These are phyloP conservation scores for Parascedosporium putredinis DNA, from an alignment of 2,329 filamentous ascomycete species.

Conservation along the genomic window DNA sequence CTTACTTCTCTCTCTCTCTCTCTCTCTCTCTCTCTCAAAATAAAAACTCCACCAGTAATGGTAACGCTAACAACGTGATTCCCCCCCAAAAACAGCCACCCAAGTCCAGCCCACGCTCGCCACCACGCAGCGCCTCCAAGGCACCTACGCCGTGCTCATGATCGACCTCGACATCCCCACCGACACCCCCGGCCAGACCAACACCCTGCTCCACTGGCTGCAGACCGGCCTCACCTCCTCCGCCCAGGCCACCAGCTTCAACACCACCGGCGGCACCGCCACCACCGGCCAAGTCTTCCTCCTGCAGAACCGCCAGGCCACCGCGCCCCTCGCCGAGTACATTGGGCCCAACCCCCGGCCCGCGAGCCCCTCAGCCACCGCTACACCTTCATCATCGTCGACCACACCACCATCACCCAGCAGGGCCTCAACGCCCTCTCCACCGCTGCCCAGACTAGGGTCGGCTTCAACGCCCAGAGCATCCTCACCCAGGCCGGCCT, in stretches of 20 bases:
- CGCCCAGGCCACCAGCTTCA: conserved; percentile 13
- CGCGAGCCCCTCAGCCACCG: conserved; percentile 25
- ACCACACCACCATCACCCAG: conserved; percentile 21
- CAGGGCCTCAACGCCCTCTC: conserved; percentile 17
- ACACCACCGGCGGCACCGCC: conserved; percentile 16
- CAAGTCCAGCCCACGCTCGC: conserved; percentile 23
- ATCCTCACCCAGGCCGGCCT: conserved; percentile 22
- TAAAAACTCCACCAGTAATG: too few species aligned
- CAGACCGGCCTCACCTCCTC: conserved; percentile 26
- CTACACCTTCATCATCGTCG: conserved; percentile 29
- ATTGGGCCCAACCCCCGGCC: conserved; percentile 28
- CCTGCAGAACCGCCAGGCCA: conserved; percentile 20
- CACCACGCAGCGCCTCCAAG: conserved; percentile 25
- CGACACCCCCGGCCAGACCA: conserved; percentile 16
- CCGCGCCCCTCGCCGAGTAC: conserved; percentile 20
- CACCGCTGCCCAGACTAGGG: conserved; percentile 18
- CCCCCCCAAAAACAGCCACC: conserved; percentile 18
- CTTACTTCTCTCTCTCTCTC: neutral
- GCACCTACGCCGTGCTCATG: conserved; percentile 29
- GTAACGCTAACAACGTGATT: conserved; percentile 4
- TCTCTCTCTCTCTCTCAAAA: neutral
- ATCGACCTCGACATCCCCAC: conserved; percentile 37
- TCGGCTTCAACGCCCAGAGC: conserved; percentile 21
- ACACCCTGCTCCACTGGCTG: conserved; percentile 37
- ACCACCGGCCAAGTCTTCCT: conserved; percentile 17